A percentile compares a stretch with the other conserved stretches of the same genome.
Evolutionary conservation across 2,329 filamentous ascomycete species (phyloP).

Genomic region (Penicillium thymicola): DNA sequence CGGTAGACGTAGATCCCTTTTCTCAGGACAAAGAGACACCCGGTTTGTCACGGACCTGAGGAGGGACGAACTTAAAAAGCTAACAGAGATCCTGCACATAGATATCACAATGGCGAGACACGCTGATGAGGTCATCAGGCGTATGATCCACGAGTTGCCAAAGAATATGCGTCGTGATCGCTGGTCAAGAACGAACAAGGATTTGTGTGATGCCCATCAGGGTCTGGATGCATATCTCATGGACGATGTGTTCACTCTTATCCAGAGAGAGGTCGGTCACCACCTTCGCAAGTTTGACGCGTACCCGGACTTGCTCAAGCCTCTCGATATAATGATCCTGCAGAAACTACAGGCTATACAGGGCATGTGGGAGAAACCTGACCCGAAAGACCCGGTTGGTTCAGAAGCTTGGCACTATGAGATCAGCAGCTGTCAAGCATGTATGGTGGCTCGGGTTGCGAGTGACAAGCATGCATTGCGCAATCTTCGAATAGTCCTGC

Average conservation of each 20-base stretch:
- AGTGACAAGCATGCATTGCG: slow-evolving; percentile 24
- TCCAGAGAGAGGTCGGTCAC: slow-evolving; percentile 25
- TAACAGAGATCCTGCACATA: slow-evolving; percentile 25
- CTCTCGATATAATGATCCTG: slow-evolving; percentile 16
- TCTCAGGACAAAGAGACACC: slow-evolving; percentile 15
- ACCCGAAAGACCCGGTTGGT: background rate
- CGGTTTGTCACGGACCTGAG: slow-evolving; percentile 19
- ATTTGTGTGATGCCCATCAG: slow-evolving; percentile 23
- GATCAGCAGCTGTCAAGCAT: slow-evolving; percentile 36
- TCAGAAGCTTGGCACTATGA: slow-evolving; percentile 25
- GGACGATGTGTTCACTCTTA: slow-evolving; percentile 15
- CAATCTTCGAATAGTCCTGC: slow-evolving; percentile 30
- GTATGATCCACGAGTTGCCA: slow-evolving; percentile 16
- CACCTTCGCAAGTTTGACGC: slow-evolving; percentile 21
- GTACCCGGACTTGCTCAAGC: slow-evolving; percentile 14
- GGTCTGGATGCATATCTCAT: slow-evolving; percentile 26
- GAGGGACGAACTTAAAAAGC: slow-evolving; percentile 17
- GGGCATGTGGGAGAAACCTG: slow-evolving; percentile 32
- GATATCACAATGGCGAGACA: slow-evolving; percentile 13
- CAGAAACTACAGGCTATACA: slow-evolving; percentile 25
- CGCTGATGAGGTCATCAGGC: slow-evolving; percentile 6
- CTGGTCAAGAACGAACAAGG: background rate
- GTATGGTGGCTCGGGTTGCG: slow-evolving; percentile 36
- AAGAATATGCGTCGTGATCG: slow-evolving; percentile 12
- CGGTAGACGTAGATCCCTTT: background rate